Conservation (phyloP, 2,329 filamentous ascomycete species). For the Boeremia lycopersici region DNA sequence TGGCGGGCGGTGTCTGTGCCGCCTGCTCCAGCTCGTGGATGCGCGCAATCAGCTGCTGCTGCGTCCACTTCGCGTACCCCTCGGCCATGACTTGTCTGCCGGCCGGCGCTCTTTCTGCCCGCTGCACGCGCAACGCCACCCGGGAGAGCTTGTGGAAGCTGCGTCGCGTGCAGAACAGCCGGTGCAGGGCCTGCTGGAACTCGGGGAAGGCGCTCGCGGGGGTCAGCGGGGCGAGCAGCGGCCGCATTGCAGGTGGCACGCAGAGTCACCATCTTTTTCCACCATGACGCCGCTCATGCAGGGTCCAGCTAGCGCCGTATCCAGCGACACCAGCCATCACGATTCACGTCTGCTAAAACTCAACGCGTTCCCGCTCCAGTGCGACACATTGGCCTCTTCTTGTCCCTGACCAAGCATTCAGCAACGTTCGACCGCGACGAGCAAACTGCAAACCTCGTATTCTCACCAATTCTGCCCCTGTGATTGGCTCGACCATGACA, state of each 20-base stretch:
- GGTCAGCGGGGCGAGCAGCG: conserved; percentile 27
- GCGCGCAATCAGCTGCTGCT: conserved; percentile 41
- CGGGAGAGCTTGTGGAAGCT: conserved; percentile 44
- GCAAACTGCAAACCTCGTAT: not conserved
- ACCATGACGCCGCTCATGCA: conserved; percentile 33
- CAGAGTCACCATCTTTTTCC: conserved; percentile 35
- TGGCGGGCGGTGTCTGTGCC: conserved; percentile 4
- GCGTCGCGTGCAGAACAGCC: conserved; percentile 36
- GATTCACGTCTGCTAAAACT: not conserved
- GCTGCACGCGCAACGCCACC: conserved; percentile 31
- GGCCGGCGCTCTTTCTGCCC: conserved; percentile 18
- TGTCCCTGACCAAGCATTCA: not conserved
- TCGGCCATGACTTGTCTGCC: conserved; percentile 30
- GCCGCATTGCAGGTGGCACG: conserved; percentile 34
- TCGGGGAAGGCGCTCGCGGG: conserved; percentile 33
- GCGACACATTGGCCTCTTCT: not conserved
- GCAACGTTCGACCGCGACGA: not conserved
- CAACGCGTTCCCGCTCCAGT: not conserved
- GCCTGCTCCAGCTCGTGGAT: conserved; percentile 41
- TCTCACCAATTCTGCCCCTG: not conserved
- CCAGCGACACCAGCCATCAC: no score
- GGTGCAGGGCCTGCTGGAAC: conserved; percentile 32
- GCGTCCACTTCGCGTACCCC: conserved; percentile 42
- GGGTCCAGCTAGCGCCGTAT: conserved; percentile 26
- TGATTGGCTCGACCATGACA: conserved; percentile 12